A percentile compares a stretch with the other conserved stretches of the same genome.
Conservation (phyloP, 2,329 filamentous ascomycete genomes). For the Ophiostoma himal-ulmi region DNA sequence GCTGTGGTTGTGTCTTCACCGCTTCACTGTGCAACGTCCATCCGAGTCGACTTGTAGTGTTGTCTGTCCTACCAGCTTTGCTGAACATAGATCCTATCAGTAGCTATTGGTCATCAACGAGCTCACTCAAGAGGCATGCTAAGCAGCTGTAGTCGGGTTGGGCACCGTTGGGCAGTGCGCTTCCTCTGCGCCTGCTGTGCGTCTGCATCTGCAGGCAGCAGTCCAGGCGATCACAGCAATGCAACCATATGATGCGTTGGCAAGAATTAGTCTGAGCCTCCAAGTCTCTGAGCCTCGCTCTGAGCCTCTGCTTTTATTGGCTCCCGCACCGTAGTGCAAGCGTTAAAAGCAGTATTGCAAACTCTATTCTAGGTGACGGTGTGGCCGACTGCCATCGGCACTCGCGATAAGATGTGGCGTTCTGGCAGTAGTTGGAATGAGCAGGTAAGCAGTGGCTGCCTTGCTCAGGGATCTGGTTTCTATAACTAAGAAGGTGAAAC, state of each 20-base stretch:
- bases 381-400: neutral
- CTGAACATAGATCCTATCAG: too few species aligned
- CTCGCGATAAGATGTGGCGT: neutral
- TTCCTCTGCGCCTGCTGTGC: too few species aligned
- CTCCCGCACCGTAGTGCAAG: neutral
- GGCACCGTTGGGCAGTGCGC: neutral
- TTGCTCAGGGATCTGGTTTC: neutral
- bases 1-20: neutral
- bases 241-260: slow-evolving; percentile 2
- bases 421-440: neutral
- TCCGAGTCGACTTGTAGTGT: neutral
- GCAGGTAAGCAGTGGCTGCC: neutral
- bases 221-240: neutral
- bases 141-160: neutral
- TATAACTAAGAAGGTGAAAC: neutral
- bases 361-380: neutral
- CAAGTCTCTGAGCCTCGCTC: neutral
- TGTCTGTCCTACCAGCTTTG: neutral
- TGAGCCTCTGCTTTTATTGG: neutral
- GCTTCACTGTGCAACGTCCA: neutral
- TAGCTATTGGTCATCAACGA: too few species aligned
- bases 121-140: too few species aligned
- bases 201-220: neutral
- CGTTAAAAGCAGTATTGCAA: neutral
- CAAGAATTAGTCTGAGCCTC: neutral